These are phyloP conservation scores for Guadua angustifolia DNA, from an alignment of 176 grass and related monocot species.

Conservation along the genomic window DNA sequence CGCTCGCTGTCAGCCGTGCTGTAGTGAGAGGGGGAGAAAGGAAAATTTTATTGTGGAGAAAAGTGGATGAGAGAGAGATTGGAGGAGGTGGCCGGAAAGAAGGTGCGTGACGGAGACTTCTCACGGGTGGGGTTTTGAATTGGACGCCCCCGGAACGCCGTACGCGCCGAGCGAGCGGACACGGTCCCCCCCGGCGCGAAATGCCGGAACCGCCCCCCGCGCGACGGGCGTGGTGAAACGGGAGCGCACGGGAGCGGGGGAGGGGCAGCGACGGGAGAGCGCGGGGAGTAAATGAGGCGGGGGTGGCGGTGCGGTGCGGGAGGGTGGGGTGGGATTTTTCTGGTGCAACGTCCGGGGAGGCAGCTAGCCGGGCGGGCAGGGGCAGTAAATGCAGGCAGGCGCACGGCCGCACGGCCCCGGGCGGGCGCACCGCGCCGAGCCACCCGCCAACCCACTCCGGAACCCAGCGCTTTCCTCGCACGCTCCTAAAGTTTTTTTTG, in stretches of 20 bases:
- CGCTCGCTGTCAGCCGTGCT: conserved; percentile 49
- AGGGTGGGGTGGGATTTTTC: not conserved
- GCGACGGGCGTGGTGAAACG: not conserved
- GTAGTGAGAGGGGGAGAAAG: not conserved
- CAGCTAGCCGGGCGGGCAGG: not conserved
- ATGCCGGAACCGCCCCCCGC: not conserved
- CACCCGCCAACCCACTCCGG: not conserved
- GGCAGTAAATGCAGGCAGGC: not conserved
- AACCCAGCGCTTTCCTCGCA: too few species aligned
- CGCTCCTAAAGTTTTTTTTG: too few species aligned
- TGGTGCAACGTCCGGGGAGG: not conserved
- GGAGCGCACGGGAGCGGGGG: not conserved
- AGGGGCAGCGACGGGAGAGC: not conserved
- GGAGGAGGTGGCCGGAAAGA: not conserved
- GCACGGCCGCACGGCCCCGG: not conserved
- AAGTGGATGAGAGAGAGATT: not conserved
- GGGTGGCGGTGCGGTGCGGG: not conserved
- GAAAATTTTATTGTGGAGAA: not conserved
- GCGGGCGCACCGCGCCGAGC: too few species aligned
- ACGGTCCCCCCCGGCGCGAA: conserved; percentile 17
- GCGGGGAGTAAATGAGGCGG: not conserved
- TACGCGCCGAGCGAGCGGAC: not conserved
- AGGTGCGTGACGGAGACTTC: conserved; percentile 40
- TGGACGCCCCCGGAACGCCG: not conserved
- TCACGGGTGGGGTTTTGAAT: conserved; percentile 45